These are phyloP conservation scores for Trypanosoma vivax DNA, from an alignment of 208 protist species.

Conservation along the genomic window DNA sequence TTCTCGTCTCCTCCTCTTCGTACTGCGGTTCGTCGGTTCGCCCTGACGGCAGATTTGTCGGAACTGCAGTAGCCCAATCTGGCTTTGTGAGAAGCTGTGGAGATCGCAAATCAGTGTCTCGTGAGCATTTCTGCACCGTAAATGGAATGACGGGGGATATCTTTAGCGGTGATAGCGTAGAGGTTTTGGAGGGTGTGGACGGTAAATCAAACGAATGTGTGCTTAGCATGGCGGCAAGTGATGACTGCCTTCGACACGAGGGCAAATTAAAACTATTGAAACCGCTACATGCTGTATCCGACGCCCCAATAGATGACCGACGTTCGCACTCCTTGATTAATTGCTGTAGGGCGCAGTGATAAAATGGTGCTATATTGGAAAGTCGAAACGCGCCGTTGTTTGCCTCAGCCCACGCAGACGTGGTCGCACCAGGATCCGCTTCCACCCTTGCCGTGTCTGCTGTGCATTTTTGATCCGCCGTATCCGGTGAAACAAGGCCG, in stretches of 20 bases:
- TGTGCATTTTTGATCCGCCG: too few species aligned
- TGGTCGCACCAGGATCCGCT: neutral
- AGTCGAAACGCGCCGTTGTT: constrained; percentile 1
- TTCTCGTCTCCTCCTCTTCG: neutral
- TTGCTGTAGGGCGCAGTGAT: constrained; percentile 64
- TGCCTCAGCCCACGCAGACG: neutral
- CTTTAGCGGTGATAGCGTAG: neutral
- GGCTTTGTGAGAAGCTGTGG: neutral
- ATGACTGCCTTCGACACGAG: neutral
- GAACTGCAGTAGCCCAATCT: neutral
- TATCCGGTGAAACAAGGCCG: too few species aligned
- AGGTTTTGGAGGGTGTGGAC: neutral
- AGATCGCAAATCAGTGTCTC: neutral
- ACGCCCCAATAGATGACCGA: constrained; percentile 47
- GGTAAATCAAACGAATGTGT: constrained; percentile 14
- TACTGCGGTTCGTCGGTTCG: neutral
- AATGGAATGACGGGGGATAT: neutral
- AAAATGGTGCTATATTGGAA: constrained; percentile 52
- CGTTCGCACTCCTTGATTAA: constrained; percentile 66
- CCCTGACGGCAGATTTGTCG: too few species aligned
- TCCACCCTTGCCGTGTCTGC: neutral
- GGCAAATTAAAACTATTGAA: neutral
- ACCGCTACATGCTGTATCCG: neutral
- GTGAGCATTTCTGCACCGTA: neutral
- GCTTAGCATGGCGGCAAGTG: neutral